Evolutionary conservation across 495 filamentous ascomycete genomes (phyloP).

Genomic region (Xylaria scruposa): DNA sequence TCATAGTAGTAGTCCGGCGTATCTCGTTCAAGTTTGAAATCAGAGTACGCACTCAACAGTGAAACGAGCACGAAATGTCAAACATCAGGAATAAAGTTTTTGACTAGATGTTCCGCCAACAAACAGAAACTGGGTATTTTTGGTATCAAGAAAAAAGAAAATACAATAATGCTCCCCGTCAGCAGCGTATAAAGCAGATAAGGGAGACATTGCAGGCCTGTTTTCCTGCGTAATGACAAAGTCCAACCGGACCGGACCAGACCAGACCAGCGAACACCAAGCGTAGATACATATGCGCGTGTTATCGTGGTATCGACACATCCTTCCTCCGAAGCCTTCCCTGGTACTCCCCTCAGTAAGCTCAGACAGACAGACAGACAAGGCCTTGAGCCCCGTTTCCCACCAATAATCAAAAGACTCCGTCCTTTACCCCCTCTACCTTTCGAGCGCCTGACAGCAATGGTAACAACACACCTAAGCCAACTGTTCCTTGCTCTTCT

Average conservation of each 20-base stretch:
- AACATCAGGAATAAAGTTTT: not conserved
- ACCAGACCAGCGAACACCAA: slow-evolving; percentile 24
- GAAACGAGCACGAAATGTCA: not conserved
- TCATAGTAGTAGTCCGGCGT: not conserved
- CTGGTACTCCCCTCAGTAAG: slow-evolving; percentile 1
- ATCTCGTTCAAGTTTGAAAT: not conserved
- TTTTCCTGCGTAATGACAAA: slow-evolving; percentile 23
- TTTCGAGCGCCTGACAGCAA: slow-evolving; percentile 18
- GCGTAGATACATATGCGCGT: slow-evolving; percentile 28
- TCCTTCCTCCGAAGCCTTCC: slow-evolving; percentile 1
- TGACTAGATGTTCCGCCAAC: not conserved
- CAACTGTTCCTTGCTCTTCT: not conserved
- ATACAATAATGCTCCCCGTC: slow-evolving; percentile 16
- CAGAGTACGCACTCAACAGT: not conserved
- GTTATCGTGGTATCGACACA: slow-evolving; percentile 25
- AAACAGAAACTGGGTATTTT: slow-evolving; percentile 22
- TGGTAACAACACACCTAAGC: not conserved
- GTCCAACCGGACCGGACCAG: not conserved
- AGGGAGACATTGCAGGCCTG: slow-evolving; percentile 19
- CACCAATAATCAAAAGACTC: slow-evolving; percentile 18
- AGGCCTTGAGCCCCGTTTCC: not conserved
- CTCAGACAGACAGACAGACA: not conserved
- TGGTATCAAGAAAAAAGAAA: not conserved
- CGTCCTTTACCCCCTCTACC: slow-evolving; percentile 6
- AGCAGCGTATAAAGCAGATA: not conserved